phyloP scores from a whole-genome alignment of 2,329 filamentous ascomycete genomes.

The Fusarium clavum region DNA sequence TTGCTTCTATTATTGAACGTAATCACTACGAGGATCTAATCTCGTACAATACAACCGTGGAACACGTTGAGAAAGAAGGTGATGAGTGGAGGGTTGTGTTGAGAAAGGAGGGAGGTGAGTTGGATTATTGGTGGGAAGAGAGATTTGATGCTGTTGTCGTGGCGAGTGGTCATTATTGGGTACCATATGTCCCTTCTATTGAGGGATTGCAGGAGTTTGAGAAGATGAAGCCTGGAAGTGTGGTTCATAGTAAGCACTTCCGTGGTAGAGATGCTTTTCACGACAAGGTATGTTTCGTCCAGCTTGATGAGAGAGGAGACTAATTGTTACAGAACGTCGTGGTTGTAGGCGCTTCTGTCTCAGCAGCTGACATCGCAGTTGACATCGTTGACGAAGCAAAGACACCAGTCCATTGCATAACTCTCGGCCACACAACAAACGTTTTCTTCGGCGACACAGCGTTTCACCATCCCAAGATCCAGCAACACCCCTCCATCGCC shows the following conservation, averaged over 20 bases:
- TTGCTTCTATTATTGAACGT: slow-evolving; percentile 63
- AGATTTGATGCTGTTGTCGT: slow-evolving; percentile 71
- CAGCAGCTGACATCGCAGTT: slow-evolving; percentile 70
- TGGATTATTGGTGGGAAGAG: slow-evolving; percentile 72
- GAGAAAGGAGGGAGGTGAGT: slow-evolving; percentile 49
- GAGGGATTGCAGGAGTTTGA: slow-evolving; percentile 62
- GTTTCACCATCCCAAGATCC: slow-evolving; percentile 68
- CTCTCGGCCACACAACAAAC: slow-evolving; percentile 60
- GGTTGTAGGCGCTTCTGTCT: slow-evolving; percentile 73
- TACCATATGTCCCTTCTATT: slow-evolving; percentile 66
- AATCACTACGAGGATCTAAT: slow-evolving; percentile 65
- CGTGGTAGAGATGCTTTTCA: slow-evolving; percentile 59
- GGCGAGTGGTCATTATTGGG: slow-evolving; percentile 69
- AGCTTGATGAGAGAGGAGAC: rapidly evolving
- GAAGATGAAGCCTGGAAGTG: slow-evolving; percentile 58
- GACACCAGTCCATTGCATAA: slow-evolving; percentile 63
- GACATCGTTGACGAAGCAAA: slow-evolving; percentile 61
- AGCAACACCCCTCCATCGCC: slow-evolving; percentile 60
- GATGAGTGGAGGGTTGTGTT: slow-evolving; percentile 66
- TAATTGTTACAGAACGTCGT: slow-evolving; percentile 61
- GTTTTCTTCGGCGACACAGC: slow-evolving; percentile 69
- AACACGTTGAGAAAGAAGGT: slow-evolving; percentile 63
- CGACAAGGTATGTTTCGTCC: slow-evolving; percentile 54
- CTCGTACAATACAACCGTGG: slow-evolving; percentile 70
- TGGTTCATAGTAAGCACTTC: slow-evolving; percentile 67